Percentiles rank a stretch among this genome's conserved stretches.
phyloP scores from a whole-genome alignment of 176 grass and related monocot genomes.

The Ensete ventricosum region DNA sequence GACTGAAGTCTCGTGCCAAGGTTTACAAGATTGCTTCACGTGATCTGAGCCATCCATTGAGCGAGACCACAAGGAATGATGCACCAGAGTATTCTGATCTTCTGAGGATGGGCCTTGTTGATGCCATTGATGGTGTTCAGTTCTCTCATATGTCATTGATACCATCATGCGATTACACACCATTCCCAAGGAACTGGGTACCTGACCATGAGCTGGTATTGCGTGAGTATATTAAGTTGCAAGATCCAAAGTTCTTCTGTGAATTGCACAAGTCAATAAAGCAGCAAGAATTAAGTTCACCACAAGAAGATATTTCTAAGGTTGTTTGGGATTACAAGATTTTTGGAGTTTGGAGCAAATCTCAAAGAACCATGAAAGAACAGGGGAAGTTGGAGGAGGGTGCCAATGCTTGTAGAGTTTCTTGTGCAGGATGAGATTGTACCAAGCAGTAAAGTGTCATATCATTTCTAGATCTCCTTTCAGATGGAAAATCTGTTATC shows the following conservation, averaged over 20 bases:
- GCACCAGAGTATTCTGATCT: slow-evolving; percentile 93
- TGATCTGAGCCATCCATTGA: slow-evolving; percentile 78
- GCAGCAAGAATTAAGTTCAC: slow-evolving; percentile 49
- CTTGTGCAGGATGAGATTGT: not conserved
- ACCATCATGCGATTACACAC: slow-evolving; percentile 87
- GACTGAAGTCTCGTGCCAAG: slow-evolving; percentile 88
- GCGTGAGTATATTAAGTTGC: slow-evolving; percentile 79
- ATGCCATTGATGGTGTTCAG: slow-evolving; percentile 86
- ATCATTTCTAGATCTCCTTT: not conserved
- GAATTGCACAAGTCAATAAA: slow-evolving; percentile 69
- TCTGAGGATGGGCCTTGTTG: slow-evolving; percentile 83
- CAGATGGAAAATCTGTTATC: not conserved
- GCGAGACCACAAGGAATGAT: slow-evolving; percentile 70
- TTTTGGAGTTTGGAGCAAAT: slow-evolving; percentile 60
- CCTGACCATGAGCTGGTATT: slow-evolving; percentile 72
- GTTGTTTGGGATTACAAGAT: slow-evolving; percentile 88
- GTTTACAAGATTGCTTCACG: slow-evolving; percentile 89
- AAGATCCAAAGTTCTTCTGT: slow-evolving; percentile 83
- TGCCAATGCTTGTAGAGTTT: not conserved
- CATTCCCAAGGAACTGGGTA: slow-evolving; percentile 79
- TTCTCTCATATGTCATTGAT: slow-evolving; percentile 78
- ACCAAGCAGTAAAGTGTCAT: not conserved
- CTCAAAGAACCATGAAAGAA: not conserved
- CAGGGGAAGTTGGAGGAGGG: not conserved
- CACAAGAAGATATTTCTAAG: slow-evolving; percentile 65